Conservation (phyloP, 1,284 basidiomycete genomes). For the Rhodofomes roseus region DNA sequence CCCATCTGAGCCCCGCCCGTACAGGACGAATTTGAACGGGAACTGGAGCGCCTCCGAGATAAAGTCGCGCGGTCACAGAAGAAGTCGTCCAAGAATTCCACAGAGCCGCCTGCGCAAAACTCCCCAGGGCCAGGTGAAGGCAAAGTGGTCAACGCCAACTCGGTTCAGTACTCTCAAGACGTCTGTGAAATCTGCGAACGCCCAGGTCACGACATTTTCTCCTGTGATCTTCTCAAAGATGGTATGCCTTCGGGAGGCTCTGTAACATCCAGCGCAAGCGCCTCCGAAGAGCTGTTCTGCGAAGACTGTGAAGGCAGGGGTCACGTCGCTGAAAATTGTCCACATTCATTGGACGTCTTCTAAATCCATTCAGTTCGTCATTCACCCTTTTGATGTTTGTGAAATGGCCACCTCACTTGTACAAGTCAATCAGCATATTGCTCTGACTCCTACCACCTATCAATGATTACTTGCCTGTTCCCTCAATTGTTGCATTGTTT, state of each 20-base stretch:
- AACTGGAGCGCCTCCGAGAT: slow-evolving; percentile 73
- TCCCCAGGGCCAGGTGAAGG: not conserved
- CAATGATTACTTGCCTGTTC: too few species aligned
- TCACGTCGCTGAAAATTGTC: slow-evolving; percentile 67
- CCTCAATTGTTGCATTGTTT: too few species aligned
- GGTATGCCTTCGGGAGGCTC: not conserved
- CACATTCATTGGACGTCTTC: slow-evolving; percentile 79
- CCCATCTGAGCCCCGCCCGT: slow-evolving; percentile 6
- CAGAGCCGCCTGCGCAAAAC: slow-evolving; percentile 27
- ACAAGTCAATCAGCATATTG: too few species aligned
- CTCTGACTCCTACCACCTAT: too few species aligned
- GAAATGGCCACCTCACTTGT: too few species aligned
- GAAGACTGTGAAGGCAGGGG: slow-evolving; percentile 77
- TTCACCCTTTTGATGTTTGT: too few species aligned
- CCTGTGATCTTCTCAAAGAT: slow-evolving; percentile 60
- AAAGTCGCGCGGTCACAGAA: slow-evolving; percentile 55
- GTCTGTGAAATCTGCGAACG: slow-evolving; percentile 84
- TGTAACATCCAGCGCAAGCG: not conserved
- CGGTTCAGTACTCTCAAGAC: slow-evolving; percentile 16
- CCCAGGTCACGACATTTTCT: slow-evolving; percentile 80
- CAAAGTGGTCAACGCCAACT: not conserved
- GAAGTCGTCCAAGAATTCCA: slow-evolving; percentile 51
- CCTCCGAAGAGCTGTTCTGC: slow-evolving; percentile 47
- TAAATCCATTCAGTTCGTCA: slow-evolving; percentile 25
- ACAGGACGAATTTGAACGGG: slow-evolving; percentile 86